These are phyloP conservation scores for Cladobotryum mycophilum DNA, from an alignment of 2,329 filamentous ascomycete species.

Conservation along the genomic window DNA sequence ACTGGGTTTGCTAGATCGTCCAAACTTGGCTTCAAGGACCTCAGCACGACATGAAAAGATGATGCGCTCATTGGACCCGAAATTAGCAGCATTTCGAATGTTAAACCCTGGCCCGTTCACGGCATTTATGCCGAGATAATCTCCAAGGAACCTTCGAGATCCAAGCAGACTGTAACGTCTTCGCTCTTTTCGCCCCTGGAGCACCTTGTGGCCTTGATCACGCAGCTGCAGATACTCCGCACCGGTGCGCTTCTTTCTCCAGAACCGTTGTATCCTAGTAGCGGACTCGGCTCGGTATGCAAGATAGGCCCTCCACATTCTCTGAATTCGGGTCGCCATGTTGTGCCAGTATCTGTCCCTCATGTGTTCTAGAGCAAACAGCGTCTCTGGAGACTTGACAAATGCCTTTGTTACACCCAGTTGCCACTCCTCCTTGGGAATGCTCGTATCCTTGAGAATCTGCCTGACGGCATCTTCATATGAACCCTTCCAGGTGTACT, in stretches of 20 bases:
- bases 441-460: slow-evolving; percentile 93
- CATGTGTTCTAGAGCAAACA: slow-evolving; percentile 97
- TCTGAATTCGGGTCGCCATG: slow-evolving; percentile 96
- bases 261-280: slow-evolving; percentile 89
- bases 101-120: slow-evolving; percentile 72
- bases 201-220: slow-evolving; percentile 77
- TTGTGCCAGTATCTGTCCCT: slow-evolving; percentile 98
- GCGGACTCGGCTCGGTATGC: slow-evolving; percentile 89
- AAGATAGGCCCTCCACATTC: slow-evolving; percentile 94
- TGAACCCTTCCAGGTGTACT: slow-evolving; percentile 93
- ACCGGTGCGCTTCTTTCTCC: slow-evolving; percentile 86
- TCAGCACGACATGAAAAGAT: slow-evolving; percentile 91
- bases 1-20: slow-evolving; percentile 88
- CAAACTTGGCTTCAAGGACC: slow-evolving; percentile 87
- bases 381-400: slow-evolving; percentile 93
- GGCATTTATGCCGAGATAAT: slow-evolving; percentile 87
- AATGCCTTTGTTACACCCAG: slow-evolving; percentile 96
- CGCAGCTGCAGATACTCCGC: slow-evolving; percentile 83
- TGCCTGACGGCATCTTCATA: slow-evolving; percentile 81
- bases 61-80: slow-evolving; percentile 65
- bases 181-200: slow-evolving; percentile 83
- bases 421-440: slow-evolving; percentile 92
- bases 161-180: slow-evolving; percentile 86
- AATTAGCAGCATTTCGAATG: slow-evolving; percentile 66
- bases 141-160: slow-evolving; percentile 85